phyloP scores from a whole-genome alignment of 352 stramenopile genomes.

The Thraustochytrium striatum region DNA sequence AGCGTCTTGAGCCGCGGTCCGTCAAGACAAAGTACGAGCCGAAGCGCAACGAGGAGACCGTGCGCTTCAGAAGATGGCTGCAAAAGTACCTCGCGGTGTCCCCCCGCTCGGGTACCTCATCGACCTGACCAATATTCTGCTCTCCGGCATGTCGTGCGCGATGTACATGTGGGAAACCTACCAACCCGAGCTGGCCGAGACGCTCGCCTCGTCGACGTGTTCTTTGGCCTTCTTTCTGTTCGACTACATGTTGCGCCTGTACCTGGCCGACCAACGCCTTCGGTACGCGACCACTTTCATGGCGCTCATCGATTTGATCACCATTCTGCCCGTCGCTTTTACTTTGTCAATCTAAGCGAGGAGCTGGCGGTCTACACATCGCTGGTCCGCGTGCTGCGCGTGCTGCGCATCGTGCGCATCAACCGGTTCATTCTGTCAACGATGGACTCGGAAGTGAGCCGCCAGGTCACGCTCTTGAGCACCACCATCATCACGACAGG shows the following conservation, averaged over 20 bases:
- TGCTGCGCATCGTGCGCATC: constrained; percentile 11
- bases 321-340: constrained; percentile 16
- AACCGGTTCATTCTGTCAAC: constrained; percentile 29
- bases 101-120: background rate
- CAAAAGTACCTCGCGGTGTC: background rate
- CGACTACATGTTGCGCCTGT: constrained; percentile 13
- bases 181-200: background rate
- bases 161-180: constrained; percentile 34
- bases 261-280: constrained; percentile 10
- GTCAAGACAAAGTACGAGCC: too few relatives aligned
- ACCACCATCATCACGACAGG: constrained; percentile 4
- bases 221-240: background rate
- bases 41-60: too few relatives aligned
- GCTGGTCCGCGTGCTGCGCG: constrained; percentile 2
- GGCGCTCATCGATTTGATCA: constrained; percentile 16
- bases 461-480: background rate
- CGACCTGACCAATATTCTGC: constrained; percentile 19
- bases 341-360: background rate
- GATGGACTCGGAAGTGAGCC: background rate
- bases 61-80: background rate
- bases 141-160: constrained; percentile 16
- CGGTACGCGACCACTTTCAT: background rate
- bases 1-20: too few relatives aligned
- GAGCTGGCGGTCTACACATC: background rate
- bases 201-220: background rate